phyloP scores from a whole-genome alignment of 2,329 filamentous ascomycete genomes.

The Ceratocystis lukuohia region DNA sequence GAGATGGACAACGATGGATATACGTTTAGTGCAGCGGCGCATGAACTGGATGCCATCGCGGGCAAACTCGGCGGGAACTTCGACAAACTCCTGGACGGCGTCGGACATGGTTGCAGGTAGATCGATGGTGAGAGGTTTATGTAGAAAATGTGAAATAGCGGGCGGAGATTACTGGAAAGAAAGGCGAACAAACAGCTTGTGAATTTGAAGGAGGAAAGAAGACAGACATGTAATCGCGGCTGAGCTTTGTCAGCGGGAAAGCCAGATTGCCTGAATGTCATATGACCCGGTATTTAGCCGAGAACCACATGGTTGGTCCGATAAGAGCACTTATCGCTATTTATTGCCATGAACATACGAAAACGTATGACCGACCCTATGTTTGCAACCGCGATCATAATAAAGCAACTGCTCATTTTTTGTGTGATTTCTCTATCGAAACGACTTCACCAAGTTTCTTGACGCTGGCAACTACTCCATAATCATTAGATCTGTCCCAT shows the following conservation, averaged over 20 bases:
- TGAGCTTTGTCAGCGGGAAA: neutral
- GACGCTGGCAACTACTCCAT: no score
- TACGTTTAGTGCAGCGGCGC: slow-evolving; percentile 49
- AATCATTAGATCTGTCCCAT: no score
- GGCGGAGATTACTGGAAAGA: slow-evolving; percentile 9
- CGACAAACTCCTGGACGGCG: slow-evolving; percentile 56
- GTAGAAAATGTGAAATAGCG: neutral
- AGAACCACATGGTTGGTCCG: neutral
- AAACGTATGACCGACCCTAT: neutral
- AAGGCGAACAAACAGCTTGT: neutral
- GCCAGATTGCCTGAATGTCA: neutral
- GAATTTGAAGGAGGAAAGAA: neutral
- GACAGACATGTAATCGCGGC: neutral
- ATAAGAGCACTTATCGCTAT: neutral
- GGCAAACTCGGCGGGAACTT: slow-evolving; percentile 53
- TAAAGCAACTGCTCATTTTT: no score
- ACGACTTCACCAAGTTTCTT: no score
- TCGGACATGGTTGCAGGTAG: slow-evolving; percentile 39
- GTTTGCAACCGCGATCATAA: neutral
- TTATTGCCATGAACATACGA: neutral
- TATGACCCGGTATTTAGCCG: neutral
- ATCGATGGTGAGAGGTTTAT: neutral
- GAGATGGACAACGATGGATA: slow-evolving; percentile 22
- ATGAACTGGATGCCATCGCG: slow-evolving; percentile 49
- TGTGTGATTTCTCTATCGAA: no score